phyloP scores from a whole-genome alignment of 208 protist genomes.

The Hexamita inflata region DNA sequence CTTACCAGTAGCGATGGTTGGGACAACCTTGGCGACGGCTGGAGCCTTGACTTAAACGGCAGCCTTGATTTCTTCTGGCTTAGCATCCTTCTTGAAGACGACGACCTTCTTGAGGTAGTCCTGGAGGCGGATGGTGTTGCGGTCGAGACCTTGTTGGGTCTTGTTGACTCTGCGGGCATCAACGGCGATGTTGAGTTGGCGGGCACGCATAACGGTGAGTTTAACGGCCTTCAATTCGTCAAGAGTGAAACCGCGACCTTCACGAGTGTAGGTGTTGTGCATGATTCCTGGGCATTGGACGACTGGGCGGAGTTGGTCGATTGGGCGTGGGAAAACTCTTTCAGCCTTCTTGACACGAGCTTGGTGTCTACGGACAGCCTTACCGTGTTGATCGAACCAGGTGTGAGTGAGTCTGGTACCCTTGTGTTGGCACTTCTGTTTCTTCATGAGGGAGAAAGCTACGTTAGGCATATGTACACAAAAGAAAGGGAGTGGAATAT shows the following conservation, averaged over 20 bases:
- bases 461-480: no score
- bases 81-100: constrained; percentile 53
- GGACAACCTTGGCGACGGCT: no score
- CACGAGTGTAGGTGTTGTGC: constrained; percentile 80
- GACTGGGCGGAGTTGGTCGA: constrained; percentile 68
- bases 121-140: constrained; percentile 83
- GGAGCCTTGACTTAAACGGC: not conserved
- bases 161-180: constrained; percentile 79
- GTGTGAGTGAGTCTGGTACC: constrained; percentile 64
- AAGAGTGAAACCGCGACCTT: constrained; percentile 82
- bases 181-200: constrained; percentile 81
- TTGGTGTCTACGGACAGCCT: constrained; percentile 45
- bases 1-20: no score
- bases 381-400: constrained; percentile 61
- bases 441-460: constrained; percentile 73
- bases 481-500: no score
- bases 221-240: constrained; percentile 75
- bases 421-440: constrained; percentile 69
- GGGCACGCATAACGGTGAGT: constrained; percentile 60
- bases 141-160: constrained; percentile 67
- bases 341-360: constrained; percentile 59
- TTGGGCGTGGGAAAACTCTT: constrained; percentile 76
- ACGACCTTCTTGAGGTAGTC: constrained; percentile 79
- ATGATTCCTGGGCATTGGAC: constrained; percentile 72
- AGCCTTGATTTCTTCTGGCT: not conserved